Conservation (phyloP, 768 basidiomycete genomes). For the Xanthoconium purpureum region DNA sequence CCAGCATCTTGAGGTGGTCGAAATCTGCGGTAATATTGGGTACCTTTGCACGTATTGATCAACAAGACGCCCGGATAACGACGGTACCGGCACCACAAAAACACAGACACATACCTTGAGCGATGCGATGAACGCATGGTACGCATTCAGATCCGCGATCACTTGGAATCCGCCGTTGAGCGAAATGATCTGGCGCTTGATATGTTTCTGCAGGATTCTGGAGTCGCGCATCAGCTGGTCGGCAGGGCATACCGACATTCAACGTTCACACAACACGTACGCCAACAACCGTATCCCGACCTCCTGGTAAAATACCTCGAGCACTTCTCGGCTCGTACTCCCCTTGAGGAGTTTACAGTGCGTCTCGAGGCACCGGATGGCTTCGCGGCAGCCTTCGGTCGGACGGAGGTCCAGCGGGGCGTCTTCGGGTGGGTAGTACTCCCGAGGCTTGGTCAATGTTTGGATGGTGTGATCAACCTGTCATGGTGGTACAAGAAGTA, state of each 20-base stretch:
- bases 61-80: neutral
- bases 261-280: constrained; percentile 42
- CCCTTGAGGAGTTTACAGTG: constrained; percentile 92
- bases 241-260: neutral
- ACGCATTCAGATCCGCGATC: constrained; percentile 93
- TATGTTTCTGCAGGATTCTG: constrained; percentile 89
- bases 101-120: constrained; percentile 54
- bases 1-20: constrained; percentile 93
- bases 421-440: constrained; percentile 88
- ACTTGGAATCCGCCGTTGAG: constrained; percentile 92
- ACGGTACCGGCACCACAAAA: neutral
- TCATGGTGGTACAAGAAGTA: neutral
- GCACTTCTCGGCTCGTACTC: constrained; percentile 91
- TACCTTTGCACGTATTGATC: constrained; percentile 39
- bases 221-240: neutral
- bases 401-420: constrained; percentile 77
- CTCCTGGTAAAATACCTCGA: constrained; percentile 98
- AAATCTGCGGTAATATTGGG: constrained; percentile 86
- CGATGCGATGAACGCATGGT: constrained; percentile 83
- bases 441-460: constrained; percentile 76
- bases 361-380: constrained; percentile 82
- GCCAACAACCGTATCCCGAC: constrained; percentile 85
- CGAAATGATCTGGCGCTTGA: constrained; percentile 96
- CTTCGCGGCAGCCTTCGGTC: constrained; percentile 84
- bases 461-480: constrained; percentile 93